A percentile compares a stretch with the other conserved stretches of the same genome.
Evolutionary conservation across 805 yeast species (phyloP).

Genomic region (Schwanniomyces sp.): DNA sequence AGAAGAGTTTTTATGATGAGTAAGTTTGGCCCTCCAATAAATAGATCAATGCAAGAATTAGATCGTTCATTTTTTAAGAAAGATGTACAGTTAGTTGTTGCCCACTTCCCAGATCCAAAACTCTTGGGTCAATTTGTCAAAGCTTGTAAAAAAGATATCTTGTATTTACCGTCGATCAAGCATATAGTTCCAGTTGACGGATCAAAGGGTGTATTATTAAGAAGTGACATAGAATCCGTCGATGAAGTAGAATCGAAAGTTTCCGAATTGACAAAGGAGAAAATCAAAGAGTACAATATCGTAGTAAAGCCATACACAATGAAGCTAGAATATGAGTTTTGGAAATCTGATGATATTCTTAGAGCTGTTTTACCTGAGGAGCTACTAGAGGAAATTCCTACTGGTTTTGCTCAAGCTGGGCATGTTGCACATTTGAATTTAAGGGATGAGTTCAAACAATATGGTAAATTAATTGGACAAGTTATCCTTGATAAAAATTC

Average conservation of each 20-base stretch:
- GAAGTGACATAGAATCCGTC: constrained; percentile 45
- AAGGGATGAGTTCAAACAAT: constrained; percentile 81
- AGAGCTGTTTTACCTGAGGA: constrained; percentile 74
- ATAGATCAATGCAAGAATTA: constrained; percentile 61
- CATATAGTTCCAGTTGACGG: constrained; percentile 52
- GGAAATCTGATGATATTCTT: constrained; percentile 89
- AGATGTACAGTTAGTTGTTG: constrained; percentile 62
- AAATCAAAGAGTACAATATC: constrained; percentile 49
- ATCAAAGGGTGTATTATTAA: constrained; percentile 59
- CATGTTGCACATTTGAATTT: constrained; percentile 93
- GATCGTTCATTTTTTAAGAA: constrained; percentile 65
- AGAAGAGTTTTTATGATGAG: constrained; percentile 26
- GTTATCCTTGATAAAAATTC: constrained; percentile 87
- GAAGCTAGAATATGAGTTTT: constrained; percentile 66
- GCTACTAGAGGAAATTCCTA: constrained; percentile 70
- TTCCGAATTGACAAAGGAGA: constrained; percentile 41
- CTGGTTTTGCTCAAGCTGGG: constrained; percentile 91
- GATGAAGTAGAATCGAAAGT: constrained; percentile 39
- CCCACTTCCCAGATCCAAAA: constrained; percentile 66
- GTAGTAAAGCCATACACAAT: constrained; percentile 53
- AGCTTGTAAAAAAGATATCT: constrained; percentile 54
- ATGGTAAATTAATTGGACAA: constrained; percentile 78
- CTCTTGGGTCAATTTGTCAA: constrained; percentile 63
- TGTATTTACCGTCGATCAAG: constrained; percentile 68
- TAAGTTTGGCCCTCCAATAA: constrained; percentile 61